Conservation (phyloP, 1,284 basidiomycete species). For the Cryptococcus floricola region DNA sequence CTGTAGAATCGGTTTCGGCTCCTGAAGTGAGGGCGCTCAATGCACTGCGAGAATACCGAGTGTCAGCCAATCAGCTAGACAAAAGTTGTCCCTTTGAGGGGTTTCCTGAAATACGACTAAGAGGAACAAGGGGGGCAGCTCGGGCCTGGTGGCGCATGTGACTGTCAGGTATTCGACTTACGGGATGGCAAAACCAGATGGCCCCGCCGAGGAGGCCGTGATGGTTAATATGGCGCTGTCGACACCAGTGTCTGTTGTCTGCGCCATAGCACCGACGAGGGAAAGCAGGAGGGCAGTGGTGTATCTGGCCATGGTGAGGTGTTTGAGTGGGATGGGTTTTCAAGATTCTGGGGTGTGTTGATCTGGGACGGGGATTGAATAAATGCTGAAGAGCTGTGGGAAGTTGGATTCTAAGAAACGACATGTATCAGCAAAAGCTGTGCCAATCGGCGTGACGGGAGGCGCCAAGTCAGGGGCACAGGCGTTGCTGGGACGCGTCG, state of each 20-base stretch:
- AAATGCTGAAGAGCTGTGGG: constrained; percentile 2
- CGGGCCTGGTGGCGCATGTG: too few species aligned
- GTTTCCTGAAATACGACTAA: too few species aligned
- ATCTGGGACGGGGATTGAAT: neutral
- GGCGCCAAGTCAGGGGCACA: neutral
- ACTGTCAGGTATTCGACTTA: constrained; percentile 20
- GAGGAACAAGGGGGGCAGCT: too few species aligned
- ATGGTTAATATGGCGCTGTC: constrained; percentile 32
- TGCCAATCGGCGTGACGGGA: neutral
- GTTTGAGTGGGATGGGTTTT: neutral
- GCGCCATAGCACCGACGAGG: constrained; percentile 18
- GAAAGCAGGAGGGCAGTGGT: constrained; percentile 16
- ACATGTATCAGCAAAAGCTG: neutral
- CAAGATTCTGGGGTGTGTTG: neutral
- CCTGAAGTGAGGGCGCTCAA: constrained; percentile 64
- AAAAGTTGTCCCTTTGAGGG: neutral
- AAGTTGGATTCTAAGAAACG: neutral
- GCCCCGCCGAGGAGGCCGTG: constrained; percentile 25
- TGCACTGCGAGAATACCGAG: constrained; percentile 12
- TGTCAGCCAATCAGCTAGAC: neutral
- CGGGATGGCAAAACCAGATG: constrained; percentile 39
- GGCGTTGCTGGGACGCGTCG: neutral
- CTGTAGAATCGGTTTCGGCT: constrained; percentile 59
- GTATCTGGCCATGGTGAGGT: constrained; percentile 16
- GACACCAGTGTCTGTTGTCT: constrained; percentile 1